Percentiles rank a stretch among this genome's conserved stretches.
Evolutionary conservation across 148 eudicot species (phyloP).

Genomic region (Chenopodium suecicum): DNA sequence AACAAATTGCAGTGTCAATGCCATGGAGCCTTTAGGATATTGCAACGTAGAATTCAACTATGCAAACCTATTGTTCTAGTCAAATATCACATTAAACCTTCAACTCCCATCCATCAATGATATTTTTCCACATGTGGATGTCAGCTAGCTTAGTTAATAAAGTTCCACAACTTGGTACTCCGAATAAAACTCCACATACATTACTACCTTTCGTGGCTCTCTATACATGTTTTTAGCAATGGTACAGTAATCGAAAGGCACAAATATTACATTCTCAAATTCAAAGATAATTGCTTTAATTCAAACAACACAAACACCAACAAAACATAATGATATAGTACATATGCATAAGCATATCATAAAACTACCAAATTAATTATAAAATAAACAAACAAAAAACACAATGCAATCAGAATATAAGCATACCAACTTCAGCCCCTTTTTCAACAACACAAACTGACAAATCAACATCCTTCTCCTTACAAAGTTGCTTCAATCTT

Average conservation of each 20-base stretch:
- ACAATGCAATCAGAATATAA: not conserved
- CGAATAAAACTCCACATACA: not conserved
- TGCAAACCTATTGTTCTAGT: not conserved
- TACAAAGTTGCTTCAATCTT: conserved; percentile 69
- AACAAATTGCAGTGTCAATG: not conserved
- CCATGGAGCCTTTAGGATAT: not conserved
- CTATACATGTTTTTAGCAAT: no score
- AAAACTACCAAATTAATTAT: not conserved
- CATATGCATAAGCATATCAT: no score
- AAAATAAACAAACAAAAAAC: not conserved
- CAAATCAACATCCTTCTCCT: conserved; percentile 61
- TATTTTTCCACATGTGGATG: not conserved
- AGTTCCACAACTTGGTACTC: not conserved
- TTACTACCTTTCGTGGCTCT: not conserved
- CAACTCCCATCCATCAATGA: not conserved
- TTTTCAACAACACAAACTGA: conserved; percentile 97
- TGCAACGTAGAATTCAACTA: not conserved
- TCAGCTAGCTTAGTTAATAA: not conserved
- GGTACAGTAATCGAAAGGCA: not conserved
- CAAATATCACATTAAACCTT: not conserved
- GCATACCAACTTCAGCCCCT: conserved; percentile 86
- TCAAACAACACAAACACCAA: not conserved
- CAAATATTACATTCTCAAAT: not conserved
- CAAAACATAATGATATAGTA: not conserved
- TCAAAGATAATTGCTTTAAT: conserved; percentile 4